phyloP scores from a whole-genome alignment of 371 early-diverging fungal genomes.

The Syncephalastrum racemosum region DNA sequence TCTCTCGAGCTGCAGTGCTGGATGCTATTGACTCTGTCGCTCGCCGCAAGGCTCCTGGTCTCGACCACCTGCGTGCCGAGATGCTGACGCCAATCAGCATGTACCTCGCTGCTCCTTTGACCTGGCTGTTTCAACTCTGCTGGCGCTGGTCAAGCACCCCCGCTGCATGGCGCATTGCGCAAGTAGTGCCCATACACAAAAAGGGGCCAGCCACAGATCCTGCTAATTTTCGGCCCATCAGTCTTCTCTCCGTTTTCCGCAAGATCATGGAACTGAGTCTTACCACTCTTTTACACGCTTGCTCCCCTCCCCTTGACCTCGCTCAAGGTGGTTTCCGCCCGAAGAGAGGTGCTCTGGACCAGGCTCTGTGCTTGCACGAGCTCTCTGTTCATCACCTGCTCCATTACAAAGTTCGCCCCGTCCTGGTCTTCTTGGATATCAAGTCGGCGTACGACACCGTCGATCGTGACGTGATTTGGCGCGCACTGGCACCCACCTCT shows the following conservation, averaged over 20 bases:
- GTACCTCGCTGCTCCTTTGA: background rate
- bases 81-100: slow-evolving; percentile 19
- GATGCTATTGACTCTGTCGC: slow-evolving; percentile 8
- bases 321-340: slow-evolving; percentile 37
- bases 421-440: slow-evolving; percentile 29
- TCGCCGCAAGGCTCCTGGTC: slow-evolving; percentile 20
- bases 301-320: slow-evolving; percentile 12
- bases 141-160: slow-evolving; percentile 25
- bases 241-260: slow-evolving; percentile 14
- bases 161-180: slow-evolving; percentile 21
- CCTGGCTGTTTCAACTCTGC: slow-evolving; percentile 17
- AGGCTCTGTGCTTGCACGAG: slow-evolving; percentile 27
- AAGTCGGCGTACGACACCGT: slow-evolving; percentile 34
- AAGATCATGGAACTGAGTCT: slow-evolving; percentile 17
- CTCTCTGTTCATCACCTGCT: slow-evolving; percentile 3
- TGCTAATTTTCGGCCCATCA: slow-evolving; percentile 22
- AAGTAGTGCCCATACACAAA: slow-evolving; percentile 25
- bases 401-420: background rate
- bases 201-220: slow-evolving; percentile 17
- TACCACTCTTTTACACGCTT: no score
- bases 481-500: background rate
- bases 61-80: slow-evolving; percentile 18
- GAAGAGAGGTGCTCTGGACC: slow-evolving; percentile 25
- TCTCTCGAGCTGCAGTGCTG: background rate
- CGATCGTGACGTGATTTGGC: slow-evolving; percentile 21